Base-by-base conservation (phyloP, 2,329 filamentous ascomycete species). In the Berkeleyomyces rouxiae region DNA sequence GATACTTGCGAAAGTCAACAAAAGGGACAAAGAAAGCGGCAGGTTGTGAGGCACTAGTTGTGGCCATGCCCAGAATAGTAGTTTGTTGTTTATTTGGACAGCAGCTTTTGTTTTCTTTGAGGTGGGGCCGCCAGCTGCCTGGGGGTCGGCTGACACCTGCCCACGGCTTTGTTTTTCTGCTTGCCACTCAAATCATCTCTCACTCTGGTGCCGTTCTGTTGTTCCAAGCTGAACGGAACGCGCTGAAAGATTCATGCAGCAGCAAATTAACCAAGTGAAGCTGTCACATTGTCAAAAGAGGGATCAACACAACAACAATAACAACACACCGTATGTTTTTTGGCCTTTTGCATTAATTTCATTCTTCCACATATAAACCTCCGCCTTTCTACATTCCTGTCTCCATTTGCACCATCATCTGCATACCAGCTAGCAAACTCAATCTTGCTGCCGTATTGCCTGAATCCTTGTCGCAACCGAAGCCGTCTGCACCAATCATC, bases 51-150 rank as follows among this genome's bases (percentile, higher is more conserved):
- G 37, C 2, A 10, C 49, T 33, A 55, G n/a, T 55, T 0, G n/a
- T 37, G 7, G 16, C 61, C 42, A 36, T 53, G 57, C 61, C 44
- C 42, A 49, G 57, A 58, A 53, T 13, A 53, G 44, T 42, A 42
- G 33, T 39, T 60, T 64, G 63, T 64, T 64, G 60, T 64, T 61
- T 62, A 58, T 23, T 23, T 23, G 23, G 23, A 23, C 57, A 58
- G 63, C 60, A 64, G 62, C 63, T 62, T 65, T 65, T 74, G 72
- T 71, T 71, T 74, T 72, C 61, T 68, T 67, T 67, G 37, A 4
- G 10, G 51, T 55, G 51, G 51, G 51, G 51, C 51, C 37, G 47
- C 31, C 63, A 60, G 47, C 60, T 62, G 60, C 3, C 33, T 33
- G 2, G 2, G 10, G 1, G 4, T 13, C 3, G 2, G 4, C 13